phyloP scores from a whole-genome alignment of 441 rosid species.

The Erysimum cheiri region DNA sequence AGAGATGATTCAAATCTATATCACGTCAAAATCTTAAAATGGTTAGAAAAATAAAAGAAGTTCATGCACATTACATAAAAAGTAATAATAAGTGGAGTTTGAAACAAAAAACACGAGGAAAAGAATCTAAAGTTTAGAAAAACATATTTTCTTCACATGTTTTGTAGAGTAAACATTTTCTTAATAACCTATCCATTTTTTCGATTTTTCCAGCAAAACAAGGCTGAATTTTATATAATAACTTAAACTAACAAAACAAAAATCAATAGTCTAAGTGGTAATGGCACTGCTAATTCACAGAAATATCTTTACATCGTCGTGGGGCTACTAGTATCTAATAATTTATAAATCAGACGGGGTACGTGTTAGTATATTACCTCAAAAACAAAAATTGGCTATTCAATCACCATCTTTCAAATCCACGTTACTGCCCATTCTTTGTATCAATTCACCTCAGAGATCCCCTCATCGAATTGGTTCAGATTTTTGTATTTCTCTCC shows the following conservation, averaged over 20 bases:
- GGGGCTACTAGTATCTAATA: not conserved
- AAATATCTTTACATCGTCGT: not conserved
- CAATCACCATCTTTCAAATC: conserved; percentile 40
- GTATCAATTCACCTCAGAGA: conserved; percentile 9
- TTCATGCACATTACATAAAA: not conserved
- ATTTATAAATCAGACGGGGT: conserved; percentile 19
- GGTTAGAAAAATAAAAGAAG: not conserved
- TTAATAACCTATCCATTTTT: not conserved
- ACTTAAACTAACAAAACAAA: not conserved
- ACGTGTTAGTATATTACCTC: conserved; percentile 11
- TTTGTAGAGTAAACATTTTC: not conserved
- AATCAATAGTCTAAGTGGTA: conserved; percentile 1
- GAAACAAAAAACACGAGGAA: not conserved
- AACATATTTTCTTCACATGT: not conserved
- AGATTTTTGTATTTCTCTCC: not conserved
- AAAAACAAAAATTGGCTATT: conserved; percentile 23
- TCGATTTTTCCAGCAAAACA: not conserved
- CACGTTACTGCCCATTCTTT: conserved; percentile 32
- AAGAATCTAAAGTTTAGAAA: not conserved
- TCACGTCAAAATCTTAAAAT: not conserved
- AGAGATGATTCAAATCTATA: not conserved
- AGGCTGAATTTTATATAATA: not conserved
- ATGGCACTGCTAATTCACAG: not conserved
- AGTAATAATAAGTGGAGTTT: not conserved
- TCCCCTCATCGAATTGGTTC: conserved; percentile 22